Percentiles rank a stretch among this genome's conserved stretches.
These are phyloP conservation scores for Trichoderma harzianum DNA, from an alignment of 2,329 filamentous ascomycete species.

Conservation along the genomic window DNA sequence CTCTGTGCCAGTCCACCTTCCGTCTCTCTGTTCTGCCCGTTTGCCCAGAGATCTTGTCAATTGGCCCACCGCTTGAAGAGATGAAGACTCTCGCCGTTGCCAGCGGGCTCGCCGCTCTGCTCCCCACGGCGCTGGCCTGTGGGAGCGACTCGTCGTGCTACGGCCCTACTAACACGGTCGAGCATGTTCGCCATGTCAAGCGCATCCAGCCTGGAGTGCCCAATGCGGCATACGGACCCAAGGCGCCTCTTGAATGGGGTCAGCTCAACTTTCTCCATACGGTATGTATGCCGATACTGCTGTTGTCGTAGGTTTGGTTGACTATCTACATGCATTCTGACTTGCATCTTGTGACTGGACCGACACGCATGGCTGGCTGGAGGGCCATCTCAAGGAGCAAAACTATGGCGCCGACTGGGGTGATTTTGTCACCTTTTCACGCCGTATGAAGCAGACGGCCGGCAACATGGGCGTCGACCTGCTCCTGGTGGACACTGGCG, in stretches of 20 bases:
- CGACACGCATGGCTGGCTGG: conserved; percentile 60
- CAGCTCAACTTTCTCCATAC: conserved; percentile 62
- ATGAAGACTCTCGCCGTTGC: conserved; percentile 19
- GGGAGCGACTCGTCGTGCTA: conserved; percentile 36
- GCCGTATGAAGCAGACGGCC: conserved; percentile 58
- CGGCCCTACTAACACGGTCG: conserved; percentile 39
- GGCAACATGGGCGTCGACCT: conserved; percentile 55
- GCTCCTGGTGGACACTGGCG: conserved; percentile 59
- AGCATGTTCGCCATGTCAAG: conserved; percentile 47
- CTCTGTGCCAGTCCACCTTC: background rate
- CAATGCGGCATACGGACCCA: conserved; percentile 42
- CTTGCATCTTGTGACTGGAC: conserved; percentile 34
- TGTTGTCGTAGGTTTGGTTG: background rate
- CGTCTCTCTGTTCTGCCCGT: background rate
- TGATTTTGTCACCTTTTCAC: conserved; percentile 59
- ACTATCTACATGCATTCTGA: background rate
- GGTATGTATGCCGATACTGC: conserved; percentile 30
- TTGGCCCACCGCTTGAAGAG: background rate
- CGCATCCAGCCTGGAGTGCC: conserved; percentile 47
- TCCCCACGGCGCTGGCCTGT: conserved; percentile 33
- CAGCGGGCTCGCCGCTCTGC: conserved; percentile 20
- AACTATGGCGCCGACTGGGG: conserved; percentile 66
- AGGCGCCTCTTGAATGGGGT: conserved; percentile 54
- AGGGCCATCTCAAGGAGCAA: conserved; percentile 57
- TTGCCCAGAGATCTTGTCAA: background rate